A percentile compares a stretch with the other conserved stretches of the same genome.
Evolutionary conservation across 1,284 basidiomycete species (phyloP).

Genomic region (Singerocomus inundabilis): DNA sequence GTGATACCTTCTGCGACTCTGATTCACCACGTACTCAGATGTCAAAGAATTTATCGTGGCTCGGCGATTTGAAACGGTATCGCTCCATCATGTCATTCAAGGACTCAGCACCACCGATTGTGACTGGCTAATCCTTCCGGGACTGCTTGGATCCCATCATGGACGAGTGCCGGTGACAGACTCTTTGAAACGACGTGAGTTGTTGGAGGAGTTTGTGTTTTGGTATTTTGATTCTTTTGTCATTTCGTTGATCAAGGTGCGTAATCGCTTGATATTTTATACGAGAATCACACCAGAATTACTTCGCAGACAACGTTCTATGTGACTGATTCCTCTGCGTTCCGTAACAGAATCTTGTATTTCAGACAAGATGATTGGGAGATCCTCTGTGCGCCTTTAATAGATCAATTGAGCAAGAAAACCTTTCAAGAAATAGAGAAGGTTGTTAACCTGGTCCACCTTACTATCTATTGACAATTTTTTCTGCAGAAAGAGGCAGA

Average conservation of each 20-base stretch:
- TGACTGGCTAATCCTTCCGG: constrained; percentile 71
- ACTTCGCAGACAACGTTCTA: constrained; percentile 83
- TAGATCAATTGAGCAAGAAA: constrained; percentile 65
- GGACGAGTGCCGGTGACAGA: constrained; percentile 63
- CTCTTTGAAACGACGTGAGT: constrained; percentile 66
- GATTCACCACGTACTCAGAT: constrained; percentile 42
- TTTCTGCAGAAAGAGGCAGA: constrained; percentile 55
- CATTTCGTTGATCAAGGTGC: constrained; percentile 76
- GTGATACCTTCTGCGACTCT: background rate
- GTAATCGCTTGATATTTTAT: background rate
- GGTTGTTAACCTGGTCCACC: constrained; percentile 35
- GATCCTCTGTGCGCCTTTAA: constrained; percentile 76
- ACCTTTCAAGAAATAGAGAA: constrained; percentile 65
- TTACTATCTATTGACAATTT: constrained; percentile 7
- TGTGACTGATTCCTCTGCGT: constrained; percentile 88
- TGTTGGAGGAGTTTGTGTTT: constrained; percentile 83
- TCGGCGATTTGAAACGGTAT: constrained; percentile 79
- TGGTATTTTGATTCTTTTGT: constrained; percentile 94
- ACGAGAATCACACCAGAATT: background rate
- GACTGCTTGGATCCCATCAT: constrained; percentile 37
- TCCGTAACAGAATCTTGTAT: constrained; percentile 85
- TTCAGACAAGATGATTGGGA: constrained; percentile 96
- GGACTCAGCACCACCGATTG: constrained; percentile 75
- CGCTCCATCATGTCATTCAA: constrained; percentile 81
- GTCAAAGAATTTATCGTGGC: constrained; percentile 70